These are phyloP conservation scores for Croton setiger DNA, from an alignment of 441 rosid genomes.

Conservation along the genomic window DNA sequence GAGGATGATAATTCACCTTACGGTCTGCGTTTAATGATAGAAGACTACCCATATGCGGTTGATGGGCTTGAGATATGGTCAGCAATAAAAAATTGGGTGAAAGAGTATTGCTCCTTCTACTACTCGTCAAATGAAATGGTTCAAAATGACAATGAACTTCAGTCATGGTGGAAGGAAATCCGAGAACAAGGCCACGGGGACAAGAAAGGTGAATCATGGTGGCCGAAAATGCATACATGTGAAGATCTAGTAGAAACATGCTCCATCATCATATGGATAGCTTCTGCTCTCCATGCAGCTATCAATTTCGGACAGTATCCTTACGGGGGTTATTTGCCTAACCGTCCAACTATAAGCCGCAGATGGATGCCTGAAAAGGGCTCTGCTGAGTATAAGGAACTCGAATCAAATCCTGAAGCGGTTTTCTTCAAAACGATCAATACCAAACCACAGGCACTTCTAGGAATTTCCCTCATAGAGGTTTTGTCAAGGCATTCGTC, in stretches of 20 bases:
- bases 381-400: slow-evolving; percentile 26
- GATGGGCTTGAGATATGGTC: slow-evolving; percentile 70
- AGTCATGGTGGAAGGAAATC: slow-evolving; percentile 71
- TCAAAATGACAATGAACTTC: slow-evolving; percentile 45
- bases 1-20: slow-evolving; percentile 51
- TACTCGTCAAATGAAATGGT: slow-evolving; percentile 49
- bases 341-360: slow-evolving; percentile 33
- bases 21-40: slow-evolving; percentile 57
- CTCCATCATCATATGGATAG: slow-evolving; percentile 40
- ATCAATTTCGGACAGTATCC: slow-evolving; percentile 46
- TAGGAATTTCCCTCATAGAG: slow-evolving; percentile 31
- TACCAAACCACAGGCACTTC: slow-evolving; percentile 24
- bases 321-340: slow-evolving; percentile 40
- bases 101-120: slow-evolving; percentile 41
- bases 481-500: slow-evolving; percentile 31
- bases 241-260: slow-evolving; percentile 31
- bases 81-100: slow-evolving; percentile 56
- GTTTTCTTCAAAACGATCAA: slow-evolving; percentile 36
- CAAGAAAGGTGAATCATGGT: slow-evolving; percentile 31
- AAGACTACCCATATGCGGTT: slow-evolving; percentile 76
- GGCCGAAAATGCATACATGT: slow-evolving; percentile 40
- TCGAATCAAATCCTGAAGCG: slow-evolving; percentile 25
- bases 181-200: slow-evolving; percentile 65
- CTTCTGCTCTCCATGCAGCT: slow-evolving; percentile 47
- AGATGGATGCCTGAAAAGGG: slow-evolving; percentile 24